Evolutionary conservation across 2,329 filamentous ascomycete genomes (phyloP), one percentile per base, ranked within the genome.

Genomic region (Penicillium aurantiogriseum): DNA sequence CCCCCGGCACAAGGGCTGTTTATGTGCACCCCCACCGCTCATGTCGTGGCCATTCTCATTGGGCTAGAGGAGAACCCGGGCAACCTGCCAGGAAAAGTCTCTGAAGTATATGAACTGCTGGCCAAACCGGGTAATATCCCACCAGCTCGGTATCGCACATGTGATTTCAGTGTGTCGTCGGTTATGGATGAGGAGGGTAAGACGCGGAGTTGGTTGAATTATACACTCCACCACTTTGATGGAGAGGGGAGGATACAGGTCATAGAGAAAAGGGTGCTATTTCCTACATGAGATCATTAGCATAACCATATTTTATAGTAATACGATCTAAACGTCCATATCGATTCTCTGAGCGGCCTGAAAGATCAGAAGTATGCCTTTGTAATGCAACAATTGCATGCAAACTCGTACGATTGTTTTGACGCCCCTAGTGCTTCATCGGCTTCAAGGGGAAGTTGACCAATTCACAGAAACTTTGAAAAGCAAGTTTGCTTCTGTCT

Each of bases 1-100:
- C 63, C 63, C 9, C 60, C 55, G 10, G 58, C 55, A 4, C 63
- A 65, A 38, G 60, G 62, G 5, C 21, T 64, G 6, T 65, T 60
- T 17, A 61, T 64, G 54, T 64, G 62, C 36, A 36, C 40, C 5
- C 53, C 53, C 3, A 15, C 35, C 1, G 45, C 38, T 19, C 19
- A 50, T 21, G 23, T 55, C 5, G 27, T 55, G 29, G 45, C 53
- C 1, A 44, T 55, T n/a, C 23, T 38, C 25, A 33, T 51, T 19
- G 38, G 23, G 17, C 9, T 44, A 29, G 42, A 44, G 1, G 42
- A 44, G 42, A 44, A 44, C 17, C 25, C 25, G 3, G 25, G 7
- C 17, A 29, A 11, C 42, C 25, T 13, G 17, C 25, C 42, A 4
- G 42, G 2, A 44, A 44, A 13, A 0, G 17, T 13, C 25, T 44